Evolutionary conservation across 2,329 filamentous ascomycete genomes (phyloP), one percentile per base, ranked within the genome.

Genomic region (Monosporascus sp.): DNA sequence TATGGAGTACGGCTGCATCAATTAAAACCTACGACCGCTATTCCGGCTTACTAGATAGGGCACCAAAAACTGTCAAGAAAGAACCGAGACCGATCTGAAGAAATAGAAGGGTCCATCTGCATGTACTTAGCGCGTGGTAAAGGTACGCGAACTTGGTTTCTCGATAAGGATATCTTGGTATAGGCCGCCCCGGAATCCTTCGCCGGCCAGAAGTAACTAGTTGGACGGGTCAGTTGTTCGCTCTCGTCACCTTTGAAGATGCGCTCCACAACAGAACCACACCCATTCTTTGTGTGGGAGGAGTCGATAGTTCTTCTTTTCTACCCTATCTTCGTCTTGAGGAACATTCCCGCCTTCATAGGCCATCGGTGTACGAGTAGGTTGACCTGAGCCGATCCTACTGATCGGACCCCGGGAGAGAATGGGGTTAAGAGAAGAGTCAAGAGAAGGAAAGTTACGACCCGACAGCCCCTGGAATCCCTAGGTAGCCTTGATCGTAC

Each of bases 51-150:
- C 60, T 53, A 7, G 72, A 67, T 49, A 74, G 60, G 6, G 77
- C 73, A 5, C 77, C 77, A 22, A 11, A 71, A 5, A 77, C 77
- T 0, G 78, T 81, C 51, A 81, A 62, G 9, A 70, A 65, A 4
- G 78, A 77, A 39, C 75, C 74, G 39, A 80, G 61, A 22, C 77
- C 67, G 53, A 81, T 70, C 59, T 81, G 78, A 2, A 73, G 37
- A 22, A 6, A 60, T 72, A 81, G 73, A 34, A 80, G 63, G 15
- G 63, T 46, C 76, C 75, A 80, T 42, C 73, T 71, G 37, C 74
- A 49, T 20, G 69, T 61, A 53, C 70, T 72, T n/a, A 77, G 60
- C 1, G 68, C 42, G 54, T 77, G 73, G 52, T 75, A 80, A 39
- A 70, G 65, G 58, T 73, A 72, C 38, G 70, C 71, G 57, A 71